phyloP scores from a whole-genome alignment of 768 basidiomycete species.

The Udeniomyces megalosporus region DNA sequence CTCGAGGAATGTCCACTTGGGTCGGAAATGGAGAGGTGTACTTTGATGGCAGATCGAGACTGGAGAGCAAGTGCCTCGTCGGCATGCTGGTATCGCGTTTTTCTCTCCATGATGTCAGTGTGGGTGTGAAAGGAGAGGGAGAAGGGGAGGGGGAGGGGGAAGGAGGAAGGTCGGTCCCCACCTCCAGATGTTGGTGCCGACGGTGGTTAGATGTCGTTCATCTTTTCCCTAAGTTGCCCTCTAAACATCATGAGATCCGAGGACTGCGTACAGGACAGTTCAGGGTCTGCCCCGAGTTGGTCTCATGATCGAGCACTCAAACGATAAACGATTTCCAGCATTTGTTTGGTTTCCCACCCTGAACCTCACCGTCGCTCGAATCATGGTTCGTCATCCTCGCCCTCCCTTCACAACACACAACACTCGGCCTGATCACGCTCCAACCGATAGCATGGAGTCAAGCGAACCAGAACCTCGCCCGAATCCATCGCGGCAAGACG shows the following conservation, averaged over 20 bases:
- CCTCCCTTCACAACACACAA: too few relatives aligned
- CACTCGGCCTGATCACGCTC: not conserved
- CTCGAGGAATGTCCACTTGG: not conserved
- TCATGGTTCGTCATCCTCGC: not conserved
- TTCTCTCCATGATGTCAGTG: slow-evolving; percentile 2
- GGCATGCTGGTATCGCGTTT: not conserved
- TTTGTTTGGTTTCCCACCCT: not conserved
- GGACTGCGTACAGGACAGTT: too few relatives aligned
- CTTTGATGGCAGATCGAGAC: not conserved
- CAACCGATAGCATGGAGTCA: slow-evolving; percentile 29
- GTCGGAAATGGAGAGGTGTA: not conserved
- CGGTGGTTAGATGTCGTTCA: too few relatives aligned
- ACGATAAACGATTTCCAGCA: not conserved
- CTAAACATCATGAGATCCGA: too few relatives aligned
- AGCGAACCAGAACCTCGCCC: slow-evolving; percentile 34
- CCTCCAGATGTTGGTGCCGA: too few relatives aligned
- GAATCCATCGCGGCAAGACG: slow-evolving; percentile 52
- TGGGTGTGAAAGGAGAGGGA: not conserved
- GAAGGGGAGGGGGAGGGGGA: not conserved
- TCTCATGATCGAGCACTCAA: too few relatives aligned
- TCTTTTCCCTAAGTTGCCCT: too few relatives aligned
- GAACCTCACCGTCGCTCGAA: not conserved
- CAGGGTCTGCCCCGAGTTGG: too few relatives aligned
- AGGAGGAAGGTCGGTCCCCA: too few relatives aligned
- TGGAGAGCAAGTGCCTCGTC: not conserved